Evolutionary conservation across 2,329 filamentous ascomycete genomes (phyloP).

Genomic region (Beauveria medogensis): DNA sequence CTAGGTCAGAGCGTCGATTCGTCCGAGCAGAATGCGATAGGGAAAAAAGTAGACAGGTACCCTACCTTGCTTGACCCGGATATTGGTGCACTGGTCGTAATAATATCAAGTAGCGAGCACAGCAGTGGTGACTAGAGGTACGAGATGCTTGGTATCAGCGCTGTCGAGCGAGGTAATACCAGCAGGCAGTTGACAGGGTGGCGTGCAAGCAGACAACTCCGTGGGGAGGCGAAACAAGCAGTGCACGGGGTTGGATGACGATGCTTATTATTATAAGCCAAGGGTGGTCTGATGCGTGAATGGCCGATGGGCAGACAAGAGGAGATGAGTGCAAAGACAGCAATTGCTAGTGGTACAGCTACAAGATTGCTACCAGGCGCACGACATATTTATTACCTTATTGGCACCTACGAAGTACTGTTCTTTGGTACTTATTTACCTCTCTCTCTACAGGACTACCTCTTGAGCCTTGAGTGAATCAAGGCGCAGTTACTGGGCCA

Average conservation of each 20-base stretch:
- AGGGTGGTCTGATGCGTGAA: background rate
- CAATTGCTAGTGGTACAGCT: background rate
- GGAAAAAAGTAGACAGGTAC: no score
- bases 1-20: background rate
- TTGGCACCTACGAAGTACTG: no score
- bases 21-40: no score
- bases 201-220: background rate
- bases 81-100: no score
- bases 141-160: no score
- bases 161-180: background rate
- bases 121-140: no score
- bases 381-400: background rate
- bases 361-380: background rate
- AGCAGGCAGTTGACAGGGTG: background rate
- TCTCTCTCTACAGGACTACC: no score
- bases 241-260: background rate
- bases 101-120: no score
- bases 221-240: background rate
- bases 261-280: background rate
- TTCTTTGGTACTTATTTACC: background rate
- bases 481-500: background rate
- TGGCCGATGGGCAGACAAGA: background rate
- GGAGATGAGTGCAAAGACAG: background rate
- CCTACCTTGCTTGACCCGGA: no score
- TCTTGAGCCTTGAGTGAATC: background rate